Conservation (phyloP, 345 rosid genomes). For the Aquilaria yunnanensis region DNA sequence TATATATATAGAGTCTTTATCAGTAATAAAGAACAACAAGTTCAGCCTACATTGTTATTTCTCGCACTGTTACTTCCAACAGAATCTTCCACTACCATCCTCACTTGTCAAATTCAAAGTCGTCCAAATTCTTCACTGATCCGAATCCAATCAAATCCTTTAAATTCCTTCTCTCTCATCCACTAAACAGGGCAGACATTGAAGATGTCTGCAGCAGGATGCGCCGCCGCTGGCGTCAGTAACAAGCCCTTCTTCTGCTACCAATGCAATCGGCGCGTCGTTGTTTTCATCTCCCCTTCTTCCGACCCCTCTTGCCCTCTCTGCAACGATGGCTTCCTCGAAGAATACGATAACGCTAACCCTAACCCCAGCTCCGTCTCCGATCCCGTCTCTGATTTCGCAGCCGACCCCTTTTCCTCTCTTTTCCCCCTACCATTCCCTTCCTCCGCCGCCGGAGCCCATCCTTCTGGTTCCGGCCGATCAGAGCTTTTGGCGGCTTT, state of each 20-base stretch:
- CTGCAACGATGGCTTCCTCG: conserved; percentile 54
- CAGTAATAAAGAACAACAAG: no score
- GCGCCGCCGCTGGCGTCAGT: neutral
- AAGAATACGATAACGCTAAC: conserved; percentile 43
- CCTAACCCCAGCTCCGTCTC: conserved; percentile 28
- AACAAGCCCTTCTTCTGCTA: conserved; percentile 48
- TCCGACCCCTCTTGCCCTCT: conserved; percentile 52
- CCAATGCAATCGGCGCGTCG: conserved; percentile 52
- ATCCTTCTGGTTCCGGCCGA: conserved; percentile 15
- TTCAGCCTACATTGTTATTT: no score
- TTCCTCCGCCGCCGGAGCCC: conserved; percentile 9
- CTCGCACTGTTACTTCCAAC: no score
- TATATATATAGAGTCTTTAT: no score
- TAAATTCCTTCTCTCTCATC: no score
- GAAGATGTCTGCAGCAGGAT: no score
- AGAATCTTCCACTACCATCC: no score
- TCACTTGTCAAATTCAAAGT: no score
- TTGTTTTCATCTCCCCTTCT: conserved; percentile 28
- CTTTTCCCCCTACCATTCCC: conserved; percentile 17
- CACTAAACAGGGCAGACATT: no score
- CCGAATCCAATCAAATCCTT: no score
- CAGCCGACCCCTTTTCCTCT: conserved; percentile 11
- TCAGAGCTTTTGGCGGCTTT: conserved; percentile 23
- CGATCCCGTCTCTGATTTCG: conserved; percentile 11
- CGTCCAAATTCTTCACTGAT: no score